These are phyloP conservation scores for Plasmodium falciparum DNA, from an alignment of 169 alveolate genomes.

Conservation along the genomic window DNA sequence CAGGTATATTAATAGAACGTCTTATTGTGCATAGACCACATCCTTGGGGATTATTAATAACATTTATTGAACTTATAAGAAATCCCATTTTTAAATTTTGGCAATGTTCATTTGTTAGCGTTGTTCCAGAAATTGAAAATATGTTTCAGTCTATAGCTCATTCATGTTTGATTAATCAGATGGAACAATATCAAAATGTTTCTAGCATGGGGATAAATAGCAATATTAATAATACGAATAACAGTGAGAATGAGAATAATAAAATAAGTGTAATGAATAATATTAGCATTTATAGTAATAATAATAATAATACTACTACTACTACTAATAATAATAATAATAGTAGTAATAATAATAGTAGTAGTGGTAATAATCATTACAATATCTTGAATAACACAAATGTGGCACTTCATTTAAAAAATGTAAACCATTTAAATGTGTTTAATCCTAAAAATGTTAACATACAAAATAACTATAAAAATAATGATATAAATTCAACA, in stretches of 20 bases:
- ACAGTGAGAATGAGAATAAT: too few relatives aligned
- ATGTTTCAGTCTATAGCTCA: conserved; percentile 83
- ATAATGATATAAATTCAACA: background rate
- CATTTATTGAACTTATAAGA: conserved; percentile 95
- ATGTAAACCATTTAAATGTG: too few relatives aligned
- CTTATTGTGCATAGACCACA: conserved; percentile 94
- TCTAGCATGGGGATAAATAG: background rate
- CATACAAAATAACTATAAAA: background rate
- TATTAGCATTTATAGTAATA: background rate
- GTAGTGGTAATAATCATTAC: background rate
- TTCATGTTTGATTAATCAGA: conserved; percentile 74
- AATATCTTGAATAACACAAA: background rate
- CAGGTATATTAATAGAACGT: conserved; percentile 94
- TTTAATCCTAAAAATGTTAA: too few relatives aligned
- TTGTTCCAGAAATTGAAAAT: conserved; percentile 83
- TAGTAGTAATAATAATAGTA: background rate
- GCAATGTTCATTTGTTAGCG: conserved; percentile 82
- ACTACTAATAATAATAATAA: background rate
- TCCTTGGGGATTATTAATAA: conserved; percentile 98
- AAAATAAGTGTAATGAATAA: background rate
- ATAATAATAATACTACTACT: background rate
- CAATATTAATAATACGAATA: background rate
- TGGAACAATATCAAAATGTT: conserved; percentile 5
- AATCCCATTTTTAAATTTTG: conserved; percentile 90
- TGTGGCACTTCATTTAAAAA: background rate